Evolutionary conservation across 441 rosid species (phyloP).

Genomic region (Brassica balearica): DNA sequence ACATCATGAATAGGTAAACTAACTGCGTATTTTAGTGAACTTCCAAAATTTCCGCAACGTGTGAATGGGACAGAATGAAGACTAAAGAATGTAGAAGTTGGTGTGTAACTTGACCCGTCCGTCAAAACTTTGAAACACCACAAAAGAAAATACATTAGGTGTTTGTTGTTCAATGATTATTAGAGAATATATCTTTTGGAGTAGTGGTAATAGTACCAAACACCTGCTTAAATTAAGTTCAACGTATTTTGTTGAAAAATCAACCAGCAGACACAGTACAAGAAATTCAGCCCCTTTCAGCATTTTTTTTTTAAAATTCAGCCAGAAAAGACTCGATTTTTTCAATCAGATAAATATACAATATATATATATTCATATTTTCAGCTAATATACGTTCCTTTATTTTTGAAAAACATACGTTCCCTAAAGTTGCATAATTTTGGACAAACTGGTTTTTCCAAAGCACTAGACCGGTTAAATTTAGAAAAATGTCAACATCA

Average conservation of each 20-base stretch:
- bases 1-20: neutral
- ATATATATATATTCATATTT: neutral
- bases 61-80: constrained; percentile 30
- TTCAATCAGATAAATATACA: neutral
- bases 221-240: neutral
- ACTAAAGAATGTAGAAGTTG: constrained; percentile 11
- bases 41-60: constrained; percentile 22
- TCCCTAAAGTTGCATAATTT: neutral
- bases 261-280: constrained; percentile 13
- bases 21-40: constrained; percentile 28
- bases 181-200: too few species aligned
- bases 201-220: too few species aligned
- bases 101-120: constrained; percentile 15
- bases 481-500: constrained; percentile 11
- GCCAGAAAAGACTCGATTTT: neutral
- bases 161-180: too few species aligned
- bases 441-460: neutral
- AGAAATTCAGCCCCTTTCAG: neutral
- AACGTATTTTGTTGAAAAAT: neutral
- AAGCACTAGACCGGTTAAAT: neutral
- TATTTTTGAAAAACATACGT: too few species aligned
- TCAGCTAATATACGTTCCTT: neutral
- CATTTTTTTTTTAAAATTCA: neutral
- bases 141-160: too few species aligned
- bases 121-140: neutral